Conservation (phyloP, 2,329 filamentous ascomycete species). For the Tolypocladium endophyticum region DNA sequence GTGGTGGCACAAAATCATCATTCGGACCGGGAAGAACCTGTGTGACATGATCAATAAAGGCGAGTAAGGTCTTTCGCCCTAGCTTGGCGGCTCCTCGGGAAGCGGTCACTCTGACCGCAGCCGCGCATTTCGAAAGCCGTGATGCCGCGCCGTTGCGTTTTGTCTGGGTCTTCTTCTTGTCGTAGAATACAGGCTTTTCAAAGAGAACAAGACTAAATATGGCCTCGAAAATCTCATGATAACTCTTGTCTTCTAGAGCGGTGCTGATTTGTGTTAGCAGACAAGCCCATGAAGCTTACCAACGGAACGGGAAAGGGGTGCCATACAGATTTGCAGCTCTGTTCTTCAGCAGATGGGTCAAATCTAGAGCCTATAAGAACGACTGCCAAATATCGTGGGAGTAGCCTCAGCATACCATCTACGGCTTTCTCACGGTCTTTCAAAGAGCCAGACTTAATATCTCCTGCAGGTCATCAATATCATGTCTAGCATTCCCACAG, state of each 20-base stretch:
- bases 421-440: slow-evolving; percentile 29
- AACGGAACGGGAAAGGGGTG: background rate
- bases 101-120: slow-evolving; percentile 61
- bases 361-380: slow-evolving; percentile 14
- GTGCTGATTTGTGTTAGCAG: slow-evolving; percentile 12
- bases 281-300: no score
- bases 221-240: slow-evolving; percentile 69
- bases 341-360: slow-evolving; percentile 28
- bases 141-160: slow-evolving; percentile 37
- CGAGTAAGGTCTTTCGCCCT: slow-evolving; percentile 66
- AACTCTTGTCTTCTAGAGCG: slow-evolving; percentile 62
- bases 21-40: slow-evolving; percentile 56
- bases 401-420: slow-evolving; percentile 20
- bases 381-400: background rate
- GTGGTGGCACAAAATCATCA: slow-evolving; percentile 54
- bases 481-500: no score
- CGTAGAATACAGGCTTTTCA: slow-evolving; percentile 57
- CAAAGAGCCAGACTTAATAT: slow-evolving; percentile 21
- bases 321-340: slow-evolving; percentile 26
- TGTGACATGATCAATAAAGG: slow-evolving; percentile 71
- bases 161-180: slow-evolving; percentile 34
- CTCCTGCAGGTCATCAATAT: slow-evolving; percentile 14
- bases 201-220: slow-evolving; percentile 59
- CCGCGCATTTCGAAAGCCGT: slow-evolving; percentile 58
- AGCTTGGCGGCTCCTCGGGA: slow-evolving; percentile 58